phyloP scores from a whole-genome alignment of 768 basidiomycete species.

The Leucocoprinus birnbaumii region DNA sequence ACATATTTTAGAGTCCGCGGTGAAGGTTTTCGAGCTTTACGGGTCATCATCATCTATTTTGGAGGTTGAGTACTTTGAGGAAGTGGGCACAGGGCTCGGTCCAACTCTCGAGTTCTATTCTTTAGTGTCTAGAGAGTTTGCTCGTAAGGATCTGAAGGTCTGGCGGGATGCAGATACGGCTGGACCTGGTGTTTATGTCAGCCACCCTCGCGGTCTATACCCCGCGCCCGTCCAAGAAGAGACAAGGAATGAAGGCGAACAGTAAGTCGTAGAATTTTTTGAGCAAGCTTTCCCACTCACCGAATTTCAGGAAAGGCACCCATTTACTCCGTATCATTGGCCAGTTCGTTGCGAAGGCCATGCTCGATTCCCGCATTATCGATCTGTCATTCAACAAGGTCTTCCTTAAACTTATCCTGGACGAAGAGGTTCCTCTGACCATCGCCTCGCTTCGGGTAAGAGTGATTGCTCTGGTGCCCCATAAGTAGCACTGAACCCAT shows the following conservation, averaged over 20 bases:
- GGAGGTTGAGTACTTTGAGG: constrained; percentile 98
- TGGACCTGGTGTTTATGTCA: constrained; percentile 67
- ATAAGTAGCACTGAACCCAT: constrained; percentile 10
- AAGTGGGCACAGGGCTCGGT: constrained; percentile 96
- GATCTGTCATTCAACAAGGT: constrained; percentile 93
- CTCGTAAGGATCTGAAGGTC: constrained; percentile 79
- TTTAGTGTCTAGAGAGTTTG: constrained; percentile 95
- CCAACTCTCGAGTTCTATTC: constrained; percentile 99
- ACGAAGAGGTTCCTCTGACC: constrained; percentile 80
- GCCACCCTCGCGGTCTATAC: constrained; percentile 83
- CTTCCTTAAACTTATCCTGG: constrained; percentile 89
- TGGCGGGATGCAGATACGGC: constrained; percentile 85
- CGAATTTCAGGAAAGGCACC: constrained; percentile 63
- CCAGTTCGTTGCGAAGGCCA: constrained; percentile 94
- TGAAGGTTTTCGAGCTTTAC: constrained; percentile 96
- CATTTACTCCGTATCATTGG: constrained; percentile 90
- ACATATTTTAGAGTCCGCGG: constrained; percentile 91
- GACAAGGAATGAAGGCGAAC: constrained; percentile 67
- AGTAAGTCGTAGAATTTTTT: constrained; percentile 42
- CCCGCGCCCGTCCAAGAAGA: constrained; percentile 82
- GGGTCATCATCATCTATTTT: constrained; percentile 91
- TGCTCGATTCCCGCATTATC: constrained; percentile 96
- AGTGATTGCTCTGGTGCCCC: background rate
- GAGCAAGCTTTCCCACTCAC: constrained; percentile 6
- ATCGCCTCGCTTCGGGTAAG: constrained; percentile 80